Conservation (phyloP, 2,329 filamentous ascomycete genomes). For the Penicillium paneum region DNA sequence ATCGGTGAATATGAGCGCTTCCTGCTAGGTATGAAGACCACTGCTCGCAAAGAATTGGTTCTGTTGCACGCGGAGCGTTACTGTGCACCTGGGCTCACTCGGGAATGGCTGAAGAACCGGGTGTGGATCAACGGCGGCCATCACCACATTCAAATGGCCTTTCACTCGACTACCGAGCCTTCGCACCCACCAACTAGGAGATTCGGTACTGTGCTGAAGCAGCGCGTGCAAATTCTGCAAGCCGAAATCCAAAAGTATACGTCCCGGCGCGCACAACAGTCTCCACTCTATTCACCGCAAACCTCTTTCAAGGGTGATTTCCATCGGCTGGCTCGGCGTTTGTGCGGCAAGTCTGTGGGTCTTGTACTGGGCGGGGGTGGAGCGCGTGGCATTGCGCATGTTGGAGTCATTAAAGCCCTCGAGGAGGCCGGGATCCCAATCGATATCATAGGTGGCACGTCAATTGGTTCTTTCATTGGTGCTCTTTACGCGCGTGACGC, state of each 20-base stretch:
- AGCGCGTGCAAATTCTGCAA: constrained; percentile 88
- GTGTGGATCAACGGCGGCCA: constrained; percentile 98
- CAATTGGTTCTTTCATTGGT: constrained; percentile 92
- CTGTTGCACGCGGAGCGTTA: constrained; percentile 86
- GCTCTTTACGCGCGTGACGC: constrained; percentile 94
- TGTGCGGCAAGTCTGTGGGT: constrained; percentile 92
- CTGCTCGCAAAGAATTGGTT: constrained; percentile 87
- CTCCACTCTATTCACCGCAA: constrained; percentile 83
- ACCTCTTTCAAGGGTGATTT: constrained; percentile 96
- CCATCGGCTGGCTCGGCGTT: constrained; percentile 79
- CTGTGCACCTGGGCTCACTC: constrained; percentile 76
- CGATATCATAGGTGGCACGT: constrained; percentile 91
- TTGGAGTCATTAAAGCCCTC: constrained; percentile 89
- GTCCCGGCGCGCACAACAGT: constrained; percentile 83
- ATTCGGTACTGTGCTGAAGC: constrained; percentile 81
- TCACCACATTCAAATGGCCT: constrained; percentile 95
- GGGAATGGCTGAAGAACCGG: constrained; percentile 85
- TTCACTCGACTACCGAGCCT: constrained; percentile 71
- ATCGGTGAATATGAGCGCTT: constrained; percentile 98
- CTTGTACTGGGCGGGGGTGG: constrained; percentile 92
- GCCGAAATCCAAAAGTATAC: constrained; percentile 99
- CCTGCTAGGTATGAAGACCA: constrained; percentile 94
- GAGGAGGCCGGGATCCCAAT: constrained; percentile 97
- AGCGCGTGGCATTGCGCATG: constrained; percentile 84
- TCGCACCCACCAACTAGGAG: constrained; percentile 71